Evolutionary conservation across 192 early-diverging fungal species (phyloP), one percentile per base, ranked within the genome.

Genomic region (Coemansia sp.): DNA sequence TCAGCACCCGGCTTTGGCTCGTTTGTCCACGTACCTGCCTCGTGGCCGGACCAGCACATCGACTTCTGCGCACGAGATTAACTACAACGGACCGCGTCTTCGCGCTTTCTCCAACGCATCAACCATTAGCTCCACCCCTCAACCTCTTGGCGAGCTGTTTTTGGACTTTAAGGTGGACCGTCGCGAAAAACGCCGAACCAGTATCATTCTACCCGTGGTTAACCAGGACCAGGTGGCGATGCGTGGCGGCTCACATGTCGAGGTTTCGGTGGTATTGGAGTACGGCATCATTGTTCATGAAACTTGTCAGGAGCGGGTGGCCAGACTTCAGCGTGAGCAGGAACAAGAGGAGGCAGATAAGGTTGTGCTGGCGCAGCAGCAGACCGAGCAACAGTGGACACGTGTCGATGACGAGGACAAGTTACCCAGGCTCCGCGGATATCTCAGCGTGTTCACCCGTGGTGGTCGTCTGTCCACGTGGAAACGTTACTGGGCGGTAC

Each of bases 251-350:
- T 64, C 75, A 16, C 77, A 78, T 48, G 80, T 75, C 29, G 80
- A 83, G 58, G 69, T 84, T 67, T 56, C 68, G 1, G 83, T 84
- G 28, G 71, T 78, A 18, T 63, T 84, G 18, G 83, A 84, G 67
- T 74, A 76, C 33, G 83, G 83, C 58, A 71, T 84, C 40, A 72
- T 84, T 36, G 76, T 84, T 8, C 67, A 73, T 42, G 79, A 84
- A 66, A 74, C 75, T 3, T 59, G 3, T 29, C 63, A 69, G 22
- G 76, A 79, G 64, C 71, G 76, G 11, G 14, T 55, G 22, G 51
- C 30, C 4, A 6, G 62, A 33, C 42, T 20, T 36, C 49, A 38
- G 31, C 49, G 51, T 7, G 62, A 64, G 51, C 50, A 38, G 34
- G 67, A 64, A 33, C 61, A 64, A 10, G 61, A 70, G 69, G 68